phyloP scores from a whole-genome alignment of 495 filamentous ascomycete genomes.

The Thozetella sp. region DNA sequence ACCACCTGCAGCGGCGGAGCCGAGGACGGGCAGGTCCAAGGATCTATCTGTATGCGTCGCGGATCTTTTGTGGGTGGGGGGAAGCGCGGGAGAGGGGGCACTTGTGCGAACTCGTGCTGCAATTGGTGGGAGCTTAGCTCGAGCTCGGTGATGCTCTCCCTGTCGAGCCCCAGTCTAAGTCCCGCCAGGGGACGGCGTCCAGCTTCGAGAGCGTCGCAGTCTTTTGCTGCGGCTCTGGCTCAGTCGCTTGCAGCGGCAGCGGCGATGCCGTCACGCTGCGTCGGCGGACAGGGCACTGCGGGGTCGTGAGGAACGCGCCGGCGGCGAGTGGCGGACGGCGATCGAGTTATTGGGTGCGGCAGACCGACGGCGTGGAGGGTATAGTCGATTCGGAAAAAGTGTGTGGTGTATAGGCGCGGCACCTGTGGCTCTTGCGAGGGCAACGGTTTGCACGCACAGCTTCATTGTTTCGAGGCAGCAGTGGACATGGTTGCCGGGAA shows the following conservation, averaged over 20 bases:
- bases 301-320: background rate
- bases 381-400: slow-evolving; percentile 1
- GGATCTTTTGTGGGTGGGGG: background rate
- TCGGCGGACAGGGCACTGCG: slow-evolving; percentile 1
- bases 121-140: slow-evolving; percentile 2
- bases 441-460: slow-evolving; percentile 35
- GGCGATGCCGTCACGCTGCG: slow-evolving; percentile 6
- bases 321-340: background rate
- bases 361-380: background rate
- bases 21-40: background rate
- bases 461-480: slow-evolving; percentile 46
- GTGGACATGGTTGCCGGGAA: slow-evolving; percentile 20
- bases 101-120: background rate
- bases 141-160: background rate
- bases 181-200: slow-evolving; percentile 17
- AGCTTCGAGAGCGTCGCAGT: background rate
- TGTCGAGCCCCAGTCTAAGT: slow-evolving; percentile 4
- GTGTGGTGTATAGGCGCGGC: slow-evolving; percentile 10
- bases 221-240: slow-evolving; percentile 8
- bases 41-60: slow-evolving; percentile 1
- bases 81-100: background rate
- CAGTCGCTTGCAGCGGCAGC: slow-evolving; percentile 20
- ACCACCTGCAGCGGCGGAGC: background rate
- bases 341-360: background rate
- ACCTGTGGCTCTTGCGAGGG: slow-evolving; percentile 24